phyloP scores from a whole-genome alignment of 148 eudicot species.

The Nepenthes mirabilis region DNA sequence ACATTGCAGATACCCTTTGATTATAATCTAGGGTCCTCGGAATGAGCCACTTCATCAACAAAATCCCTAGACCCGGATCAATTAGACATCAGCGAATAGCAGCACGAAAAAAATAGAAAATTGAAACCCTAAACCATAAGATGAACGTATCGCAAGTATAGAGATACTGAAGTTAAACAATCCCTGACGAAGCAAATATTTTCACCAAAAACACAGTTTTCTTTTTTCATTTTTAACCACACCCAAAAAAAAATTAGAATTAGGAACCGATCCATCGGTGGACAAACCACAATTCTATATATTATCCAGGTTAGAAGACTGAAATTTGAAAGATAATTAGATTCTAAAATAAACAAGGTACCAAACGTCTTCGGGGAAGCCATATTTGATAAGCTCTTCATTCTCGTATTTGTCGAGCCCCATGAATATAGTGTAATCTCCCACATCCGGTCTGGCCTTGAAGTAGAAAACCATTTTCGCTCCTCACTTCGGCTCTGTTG shows the following conservation, averaged over 20 bases:
- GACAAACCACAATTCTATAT: no score
- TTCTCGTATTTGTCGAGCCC: conserved; percentile 91
- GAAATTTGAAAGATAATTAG: background rate
- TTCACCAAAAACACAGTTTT: no score
- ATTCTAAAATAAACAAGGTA: conserved; percentile 9
- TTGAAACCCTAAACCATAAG: background rate
- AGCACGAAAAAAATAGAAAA: background rate
- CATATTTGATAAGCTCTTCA: conserved; percentile 95
- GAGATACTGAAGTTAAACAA: no score
- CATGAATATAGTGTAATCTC: conserved; percentile 94
- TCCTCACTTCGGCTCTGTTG: no score
- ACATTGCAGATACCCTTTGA: no score
- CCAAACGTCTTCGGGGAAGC: conserved; percentile 97
- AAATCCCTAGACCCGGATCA: no score
- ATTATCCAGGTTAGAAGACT: background rate
- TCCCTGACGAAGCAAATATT: no score
- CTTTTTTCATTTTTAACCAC: no score
- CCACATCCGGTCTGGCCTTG: conserved; percentile 87
- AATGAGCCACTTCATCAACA: no score
- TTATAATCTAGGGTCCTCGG: no score
- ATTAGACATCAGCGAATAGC: no score
- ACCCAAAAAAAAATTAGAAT: background rate
- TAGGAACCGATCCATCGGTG: background rate
- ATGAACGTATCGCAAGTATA: no score
- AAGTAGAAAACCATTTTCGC: conserved; percentile 86